phyloP scores from a whole-genome alignment of 2,329 filamentous ascomycete genomes.

The Plectosphaerella plurivora region DNA sequence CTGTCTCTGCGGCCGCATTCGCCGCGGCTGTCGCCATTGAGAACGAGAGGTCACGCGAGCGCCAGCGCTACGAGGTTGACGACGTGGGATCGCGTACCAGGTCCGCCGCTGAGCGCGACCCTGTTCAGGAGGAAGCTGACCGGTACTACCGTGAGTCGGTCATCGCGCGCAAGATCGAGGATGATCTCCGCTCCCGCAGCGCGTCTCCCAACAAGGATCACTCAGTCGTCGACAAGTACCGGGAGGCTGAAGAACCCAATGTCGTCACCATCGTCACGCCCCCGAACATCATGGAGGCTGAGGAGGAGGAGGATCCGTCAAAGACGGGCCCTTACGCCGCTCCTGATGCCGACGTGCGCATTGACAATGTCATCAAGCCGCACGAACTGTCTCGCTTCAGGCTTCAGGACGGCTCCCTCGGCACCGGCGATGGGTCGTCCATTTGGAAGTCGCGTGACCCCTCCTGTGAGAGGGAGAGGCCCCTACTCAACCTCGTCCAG shows the following conservation, averaged over 20 bases:
- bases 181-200: slow-evolving; percentile 49
- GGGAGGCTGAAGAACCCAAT: slow-evolving; percentile 28
- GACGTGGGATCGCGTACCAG: slow-evolving; percentile 28
- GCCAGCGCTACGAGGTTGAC: slow-evolving; percentile 23
- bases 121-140: slow-evolving; percentile 54
- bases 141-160: slow-evolving; percentile 51
- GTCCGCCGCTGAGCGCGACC: slow-evolving; percentile 29
- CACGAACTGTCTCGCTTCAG: slow-evolving; percentile 38
- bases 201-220: slow-evolving; percentile 38
- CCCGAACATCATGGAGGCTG: slow-evolving; percentile 36
- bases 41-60: slow-evolving; percentile 29
- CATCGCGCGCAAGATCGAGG: slow-evolving; percentile 48
- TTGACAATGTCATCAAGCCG: slow-evolving; percentile 56
- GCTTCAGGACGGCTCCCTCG: slow-evolving; percentile 16
- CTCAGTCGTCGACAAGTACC: slow-evolving; percentile 54
- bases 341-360: slow-evolving; percentile 59
- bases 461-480: slow-evolving; percentile 50
- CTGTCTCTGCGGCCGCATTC: slow-evolving; percentile 41
- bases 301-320: slow-evolving; percentile 38
- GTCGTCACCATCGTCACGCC: slow-evolving; percentile 49
- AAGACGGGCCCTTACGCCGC: slow-evolving; percentile 38
- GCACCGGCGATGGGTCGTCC: slow-evolving; percentile 19
- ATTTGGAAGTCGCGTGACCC: slow-evolving; percentile 44
- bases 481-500: slow-evolving; percentile 55
- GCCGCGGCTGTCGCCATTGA: slow-evolving; percentile 41